Base-by-base conservation (phyloP, 2,329 filamentous ascomycete genomes). In the Pseudogymnoascus sp. region DNA sequence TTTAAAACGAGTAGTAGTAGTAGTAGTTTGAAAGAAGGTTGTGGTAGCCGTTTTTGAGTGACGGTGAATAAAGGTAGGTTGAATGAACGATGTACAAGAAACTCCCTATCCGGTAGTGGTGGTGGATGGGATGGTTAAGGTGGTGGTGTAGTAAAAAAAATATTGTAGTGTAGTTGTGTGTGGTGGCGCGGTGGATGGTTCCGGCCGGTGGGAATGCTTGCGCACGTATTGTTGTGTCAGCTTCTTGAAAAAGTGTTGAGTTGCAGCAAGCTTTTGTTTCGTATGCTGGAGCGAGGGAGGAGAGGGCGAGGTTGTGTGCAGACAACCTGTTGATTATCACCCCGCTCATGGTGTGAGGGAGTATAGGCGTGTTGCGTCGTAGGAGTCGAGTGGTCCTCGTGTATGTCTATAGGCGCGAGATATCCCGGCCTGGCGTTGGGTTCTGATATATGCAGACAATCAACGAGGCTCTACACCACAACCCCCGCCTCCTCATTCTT, bases 341-440 rank as follows among this genome's bases (percentile, higher is more conserved):
- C 8, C 25, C 8, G 3, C 31, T 34, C 9, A 34, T 34, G 31
- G 31, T 34, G 31, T 9, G 31, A 12, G 31, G 11, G 9, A 34
- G 16, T 18, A 56, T 56, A 56, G 49, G n/a, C 49, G 49, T 56
- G n/a, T 43, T 43, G 49, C 49, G 28, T 53, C 4, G 46, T 56
- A 34, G 49, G 28, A 18, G 4, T n/a, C n/a, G 28, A 18, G n/a
- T 8, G 3, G n/a, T 21, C 0, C 8, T 49, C 5, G 46, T 3
- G 25, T 31, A 16, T 1, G 9, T 11, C 8, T 31, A 9, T 3
- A 31, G 46, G 46, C n/a, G 25, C 8, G 25, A 53, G 3, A 53
- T 49, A n/a, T 31, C 11, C 11, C 23, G 7, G 2, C 23, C 46
- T 31, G 23, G 14, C 7, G 43, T 11, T 53, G 7, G 25, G 42